Evolutionary conservation across 1,284 basidiomycete species (phyloP).

Genomic region (Ganoderma multipileum): DNA sequence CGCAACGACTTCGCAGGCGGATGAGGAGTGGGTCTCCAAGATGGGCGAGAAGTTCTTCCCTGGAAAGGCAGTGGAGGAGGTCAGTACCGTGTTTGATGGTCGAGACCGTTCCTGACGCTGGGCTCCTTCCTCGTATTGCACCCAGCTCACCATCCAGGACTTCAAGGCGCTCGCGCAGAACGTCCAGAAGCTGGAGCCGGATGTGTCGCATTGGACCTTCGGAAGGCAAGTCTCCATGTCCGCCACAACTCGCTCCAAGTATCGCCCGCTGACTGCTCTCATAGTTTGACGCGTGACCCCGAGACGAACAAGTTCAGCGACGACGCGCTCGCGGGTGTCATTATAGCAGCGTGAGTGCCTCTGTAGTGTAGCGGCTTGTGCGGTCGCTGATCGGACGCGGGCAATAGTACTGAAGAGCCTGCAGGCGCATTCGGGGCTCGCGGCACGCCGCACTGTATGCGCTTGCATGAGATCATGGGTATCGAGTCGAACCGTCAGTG

Average conservation of each 20-base stretch:
- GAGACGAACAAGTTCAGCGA: conserved; percentile 71
- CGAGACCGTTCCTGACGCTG: background rate
- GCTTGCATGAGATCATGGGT: conserved; percentile 83
- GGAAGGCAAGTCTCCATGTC: conserved; percentile 52
- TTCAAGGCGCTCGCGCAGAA: conserved; percentile 59
- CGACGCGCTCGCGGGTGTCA: conserved; percentile 69
- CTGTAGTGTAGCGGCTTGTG: background rate
- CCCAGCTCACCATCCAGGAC: conserved; percentile 59
- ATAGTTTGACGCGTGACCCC: conserved; percentile 65
- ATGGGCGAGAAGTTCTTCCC: conserved; percentile 61
- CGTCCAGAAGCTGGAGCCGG: conserved; percentile 49
- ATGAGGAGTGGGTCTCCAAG: conserved; percentile 70
- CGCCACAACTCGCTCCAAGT: background rate
- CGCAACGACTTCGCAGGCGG: conserved; percentile 70
- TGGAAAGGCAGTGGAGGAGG: conserved; percentile 55
- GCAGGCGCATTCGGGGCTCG: conserved; percentile 83
- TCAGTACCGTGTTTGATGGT: conserved; percentile 18
- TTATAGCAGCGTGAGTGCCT: conserved; percentile 71
- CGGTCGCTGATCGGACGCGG: background rate
- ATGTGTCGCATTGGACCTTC: conserved; percentile 72
- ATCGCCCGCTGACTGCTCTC: background rate
- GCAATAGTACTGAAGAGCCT: conserved; percentile 68
- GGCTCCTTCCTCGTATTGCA: background rate
- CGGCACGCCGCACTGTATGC: conserved; percentile 77
- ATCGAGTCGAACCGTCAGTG: conserved; percentile 81